Percentiles rank a stretch among this genome's conserved stretches.
Conservation (phyloP, 2,329 filamentous ascomycete genomes). For the Aureobasidium sp. region DNA sequence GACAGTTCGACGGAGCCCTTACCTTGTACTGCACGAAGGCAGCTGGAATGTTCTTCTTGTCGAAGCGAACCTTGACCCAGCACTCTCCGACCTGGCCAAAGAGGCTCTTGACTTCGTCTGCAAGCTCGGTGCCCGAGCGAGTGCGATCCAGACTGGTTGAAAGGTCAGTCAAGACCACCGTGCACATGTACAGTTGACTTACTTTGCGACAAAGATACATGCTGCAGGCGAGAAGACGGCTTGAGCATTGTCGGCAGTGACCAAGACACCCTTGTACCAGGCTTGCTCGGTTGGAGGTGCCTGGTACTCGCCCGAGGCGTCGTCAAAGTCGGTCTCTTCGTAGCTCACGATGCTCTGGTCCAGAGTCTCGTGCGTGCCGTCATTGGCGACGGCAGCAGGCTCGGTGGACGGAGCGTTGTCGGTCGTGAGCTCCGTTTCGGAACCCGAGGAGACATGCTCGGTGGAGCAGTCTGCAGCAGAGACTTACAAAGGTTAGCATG, state of each 20-base stretch:
- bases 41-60: constrained; percentile 53
- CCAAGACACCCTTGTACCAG: background rate
- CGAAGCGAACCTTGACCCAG: constrained; percentile 58
- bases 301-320: background rate
- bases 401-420: background rate
- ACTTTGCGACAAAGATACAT: constrained; percentile 63
- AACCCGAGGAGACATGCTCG: background rate
- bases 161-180: background rate
- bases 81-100: constrained; percentile 52
- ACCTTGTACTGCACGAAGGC: constrained; percentile 60
- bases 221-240: constrained; percentile 47
- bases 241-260: constrained; percentile 39
- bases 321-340: background rate
- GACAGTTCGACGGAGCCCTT: constrained; percentile 23
- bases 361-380: background rate
- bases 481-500: background rate
- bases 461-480: background rate
- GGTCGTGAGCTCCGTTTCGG: background rate
- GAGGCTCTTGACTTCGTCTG: constrained; percentile 45
- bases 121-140: constrained; percentile 45
- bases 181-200: constrained; percentile 28
- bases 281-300: background rate
- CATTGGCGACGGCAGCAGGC: background rate
- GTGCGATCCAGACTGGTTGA: constrained; percentile 44
- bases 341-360: background rate